Base-by-base conservation (phyloP, 2,329 filamentous ascomycete genomes). In the Venturia asperata region DNA sequence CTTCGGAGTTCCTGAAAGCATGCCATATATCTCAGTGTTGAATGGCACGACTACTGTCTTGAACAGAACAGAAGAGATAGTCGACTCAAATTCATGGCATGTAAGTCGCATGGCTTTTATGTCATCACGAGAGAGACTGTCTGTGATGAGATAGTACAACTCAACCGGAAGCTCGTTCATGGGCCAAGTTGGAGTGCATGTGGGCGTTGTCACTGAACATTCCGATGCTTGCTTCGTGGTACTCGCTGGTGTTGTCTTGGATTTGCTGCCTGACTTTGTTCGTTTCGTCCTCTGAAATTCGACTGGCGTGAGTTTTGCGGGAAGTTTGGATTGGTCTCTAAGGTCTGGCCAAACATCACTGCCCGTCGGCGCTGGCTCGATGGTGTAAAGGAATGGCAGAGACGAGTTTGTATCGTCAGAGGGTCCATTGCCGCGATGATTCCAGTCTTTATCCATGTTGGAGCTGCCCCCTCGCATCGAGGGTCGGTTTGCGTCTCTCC, bases 1-100 rank as follows among this genome's bases (percentile, higher is more conserved):
- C 30, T 70, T 67, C 24, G 64, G 17, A 17, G 45, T 56, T 5
- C 56, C 64, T 52, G 65, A 13, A 9, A 81, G 73, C 74, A 81
- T 82, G 56, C 81, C 81, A 71, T 85, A 87, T 30, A 89, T 82
- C 68, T 87, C 83, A 1, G 84, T 81, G 52, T 82, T 83, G 75
- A 89, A 90, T 1, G 85, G 84, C 1, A 87, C 83, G 6, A 89
- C 85, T 10, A 87, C 83, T 56, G 84, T 85, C 65, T 80, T 78
- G 72, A 88, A 89, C 58, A 87, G 80, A 49, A 80, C 77, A 47
- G 79, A 77, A 0, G 85, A 85, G 1, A 87, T 79, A 67, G 83
- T 83, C 15, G 72, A 68, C 66, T 88, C 84, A 67, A 86, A 84
- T 65, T 87, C 84, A 45, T 76, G 78, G 70, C 80, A 84, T 3